Evolutionary conservation across 306 rosid species (phyloP).

Genomic region (Oemleria cerasiformis): DNA sequence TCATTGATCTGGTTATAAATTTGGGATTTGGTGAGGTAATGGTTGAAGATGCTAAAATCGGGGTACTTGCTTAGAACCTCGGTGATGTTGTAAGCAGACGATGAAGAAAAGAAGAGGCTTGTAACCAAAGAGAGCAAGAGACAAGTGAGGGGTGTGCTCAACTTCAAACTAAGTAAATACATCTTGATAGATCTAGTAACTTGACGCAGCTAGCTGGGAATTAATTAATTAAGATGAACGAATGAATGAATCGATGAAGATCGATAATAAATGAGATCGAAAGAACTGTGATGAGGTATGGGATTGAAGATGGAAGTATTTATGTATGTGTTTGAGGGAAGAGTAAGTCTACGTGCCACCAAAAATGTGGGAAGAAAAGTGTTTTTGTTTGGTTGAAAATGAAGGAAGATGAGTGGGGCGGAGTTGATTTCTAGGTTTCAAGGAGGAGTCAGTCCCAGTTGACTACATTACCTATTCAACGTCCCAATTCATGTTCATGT

Average conservation of each 20-base stretch:
- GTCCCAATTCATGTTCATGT: background rate
- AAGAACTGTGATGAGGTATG: background rate
- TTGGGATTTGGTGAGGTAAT: slow-evolving; percentile 15
- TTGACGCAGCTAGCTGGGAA: too few relatives aligned
- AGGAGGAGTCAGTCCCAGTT: background rate
- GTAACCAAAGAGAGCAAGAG: slow-evolving; percentile 5
- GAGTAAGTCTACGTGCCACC: background rate
- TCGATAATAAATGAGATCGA: background rate
- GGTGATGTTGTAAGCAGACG: slow-evolving; percentile 4
- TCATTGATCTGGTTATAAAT: slow-evolving; percentile 2
- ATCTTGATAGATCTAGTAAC: background rate
- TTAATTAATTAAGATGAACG: background rate
- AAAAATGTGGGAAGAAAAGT: background rate
- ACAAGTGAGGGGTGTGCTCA: background rate
- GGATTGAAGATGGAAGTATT: background rate
- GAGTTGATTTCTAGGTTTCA: background rate
- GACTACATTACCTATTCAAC: background rate
- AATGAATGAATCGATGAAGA: background rate
- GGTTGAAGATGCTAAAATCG: slow-evolving; percentile 14
- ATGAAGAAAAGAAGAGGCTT: background rate
- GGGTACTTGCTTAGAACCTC: background rate
- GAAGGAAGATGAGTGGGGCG: background rate
- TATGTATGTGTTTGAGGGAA: background rate
- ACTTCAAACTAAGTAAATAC: background rate
- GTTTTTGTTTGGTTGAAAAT: background rate